These are phyloP conservation scores for Trichoderma sp. DNA, from an alignment of 2,329 filamentous ascomycete species.

Conservation along the genomic window DNA sequence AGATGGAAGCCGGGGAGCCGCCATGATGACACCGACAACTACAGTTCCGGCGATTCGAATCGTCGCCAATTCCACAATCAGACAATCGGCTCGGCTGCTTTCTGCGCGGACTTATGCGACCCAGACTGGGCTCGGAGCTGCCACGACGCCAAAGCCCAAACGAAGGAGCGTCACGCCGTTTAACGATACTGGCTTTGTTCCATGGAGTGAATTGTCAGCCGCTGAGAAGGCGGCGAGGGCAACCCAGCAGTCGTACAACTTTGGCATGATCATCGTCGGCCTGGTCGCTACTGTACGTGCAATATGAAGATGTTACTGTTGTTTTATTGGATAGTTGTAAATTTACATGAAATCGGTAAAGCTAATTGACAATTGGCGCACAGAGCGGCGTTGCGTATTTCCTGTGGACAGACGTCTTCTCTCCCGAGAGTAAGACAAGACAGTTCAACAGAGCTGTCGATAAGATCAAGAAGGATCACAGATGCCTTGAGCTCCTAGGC, in stretches of 20 bases:
- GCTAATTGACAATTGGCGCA: conserved; percentile 18
- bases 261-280: conserved; percentile 74
- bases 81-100: conserved; percentile 40
- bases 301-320: neutral
- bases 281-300: conserved; percentile 68
- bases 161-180: conserved; percentile 77
- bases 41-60: conserved; percentile 42
- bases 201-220: conserved; percentile 75
- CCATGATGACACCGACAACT: conserved; percentile 51
- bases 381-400: conserved; percentile 77
- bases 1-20: conserved; percentile 41
- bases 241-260: conserved; percentile 89
- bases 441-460: conserved; percentile 88
- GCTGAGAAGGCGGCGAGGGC: conserved; percentile 80
- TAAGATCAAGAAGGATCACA: conserved; percentile 70
- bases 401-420: conserved; percentile 80
- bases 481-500: conserved; percentile 74
- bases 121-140: conserved; percentile 49
- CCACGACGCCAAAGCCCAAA: conserved; percentile 45
- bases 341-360: neutral
- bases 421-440: conserved; percentile 78
- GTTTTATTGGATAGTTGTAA: neutral
- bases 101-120: conserved; percentile 60
- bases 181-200: conserved; percentile 80
- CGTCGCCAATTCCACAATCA: conserved; percentile 33